Conservation (phyloP, 805 yeast species). For the Cyberlindnera saturnus region DNA sequence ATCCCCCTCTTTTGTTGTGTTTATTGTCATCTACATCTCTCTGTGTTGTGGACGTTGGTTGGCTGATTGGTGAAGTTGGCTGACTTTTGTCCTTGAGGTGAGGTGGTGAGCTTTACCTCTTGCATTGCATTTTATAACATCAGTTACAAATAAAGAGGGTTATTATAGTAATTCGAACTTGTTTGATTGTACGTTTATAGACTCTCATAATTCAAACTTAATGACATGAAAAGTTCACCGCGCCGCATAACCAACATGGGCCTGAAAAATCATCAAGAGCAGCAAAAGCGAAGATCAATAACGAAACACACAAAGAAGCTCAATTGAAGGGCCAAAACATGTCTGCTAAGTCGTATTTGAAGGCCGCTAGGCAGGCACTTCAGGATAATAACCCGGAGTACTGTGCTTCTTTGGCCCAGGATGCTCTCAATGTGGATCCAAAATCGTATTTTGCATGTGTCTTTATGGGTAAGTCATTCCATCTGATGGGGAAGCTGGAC, state of each 20-base stretch:
- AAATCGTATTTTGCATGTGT: constrained; percentile 60
- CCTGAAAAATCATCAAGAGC: no score
- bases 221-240: no score
- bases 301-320: no score
- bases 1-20: background rate
- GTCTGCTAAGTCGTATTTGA: constrained; percentile 34
- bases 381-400: constrained; percentile 53
- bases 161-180: background rate
- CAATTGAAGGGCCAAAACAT: constrained; percentile 10
- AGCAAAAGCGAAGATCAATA: no score
- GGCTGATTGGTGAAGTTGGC: background rate
- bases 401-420: constrained; percentile 50
- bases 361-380: constrained; percentile 46
- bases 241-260: no score
- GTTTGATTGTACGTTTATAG: no score
- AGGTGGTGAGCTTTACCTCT: background rate
- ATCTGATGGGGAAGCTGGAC: constrained; percentile 32
- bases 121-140: constrained; percentile 9
- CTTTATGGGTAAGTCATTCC: constrained; percentile 66
- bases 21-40: background rate
- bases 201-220: no score
- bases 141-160: background rate
- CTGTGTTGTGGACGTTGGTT: background rate
- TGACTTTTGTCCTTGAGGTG: background rate
- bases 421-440: constrained; percentile 50